A percentile compares a stretch with the other conserved stretches of the same genome.
These are phyloP conservation scores for Alternaria arborescens DNA, from an alignment of 2,329 filamentous ascomycete genomes.

Conservation along the genomic window DNA sequence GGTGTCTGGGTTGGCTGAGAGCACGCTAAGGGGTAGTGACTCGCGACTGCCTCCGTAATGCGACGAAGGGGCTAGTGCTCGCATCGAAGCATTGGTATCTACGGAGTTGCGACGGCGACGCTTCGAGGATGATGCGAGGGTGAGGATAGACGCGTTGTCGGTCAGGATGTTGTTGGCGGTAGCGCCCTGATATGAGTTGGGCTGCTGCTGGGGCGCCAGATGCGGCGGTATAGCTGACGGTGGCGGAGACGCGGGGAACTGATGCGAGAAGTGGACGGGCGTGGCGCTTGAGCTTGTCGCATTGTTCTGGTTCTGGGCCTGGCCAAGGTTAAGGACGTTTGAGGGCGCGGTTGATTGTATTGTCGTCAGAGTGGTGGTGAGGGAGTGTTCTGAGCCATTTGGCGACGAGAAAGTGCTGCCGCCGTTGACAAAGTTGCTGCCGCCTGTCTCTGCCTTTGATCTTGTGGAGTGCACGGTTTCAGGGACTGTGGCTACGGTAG, in stretches of 20 bases:
- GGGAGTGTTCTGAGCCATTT: constrained; percentile 78
- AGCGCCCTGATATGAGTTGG: constrained; percentile 77
- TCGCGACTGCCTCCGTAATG: constrained; percentile 84
- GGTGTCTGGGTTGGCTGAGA: constrained; percentile 70
- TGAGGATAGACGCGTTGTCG: constrained; percentile 86
- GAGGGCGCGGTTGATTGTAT: constrained; percentile 78
- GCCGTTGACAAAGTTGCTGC: constrained; percentile 68
- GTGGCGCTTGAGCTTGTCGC: constrained; percentile 48
- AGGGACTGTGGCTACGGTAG: constrained; percentile 83
- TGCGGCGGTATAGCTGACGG: constrained; percentile 78
- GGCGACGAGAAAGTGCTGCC: constrained; percentile 83
- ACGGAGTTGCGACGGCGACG: constrained; percentile 78
- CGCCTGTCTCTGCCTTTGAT: constrained; percentile 82
- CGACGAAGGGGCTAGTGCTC: constrained; percentile 82
- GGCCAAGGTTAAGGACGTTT: constrained; percentile 52
- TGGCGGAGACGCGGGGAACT: constrained; percentile 63
- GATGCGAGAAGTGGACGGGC: constrained; percentile 64
- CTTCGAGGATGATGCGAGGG: constrained; percentile 83
- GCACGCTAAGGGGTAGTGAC: constrained; percentile 78
- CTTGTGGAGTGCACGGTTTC: constrained; percentile 79
- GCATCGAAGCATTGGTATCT: constrained; percentile 85
- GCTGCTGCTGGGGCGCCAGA: constrained; percentile 66
- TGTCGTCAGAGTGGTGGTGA: constrained; percentile 85
- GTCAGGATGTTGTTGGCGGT: constrained; percentile 84
- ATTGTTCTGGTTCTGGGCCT: constrained; percentile 40